Evolutionary conservation across 164 flowering plant genomes (phyloP), one percentile per base, ranked within the genome.

Genomic region (Dillenia suffruticosa): DNA sequence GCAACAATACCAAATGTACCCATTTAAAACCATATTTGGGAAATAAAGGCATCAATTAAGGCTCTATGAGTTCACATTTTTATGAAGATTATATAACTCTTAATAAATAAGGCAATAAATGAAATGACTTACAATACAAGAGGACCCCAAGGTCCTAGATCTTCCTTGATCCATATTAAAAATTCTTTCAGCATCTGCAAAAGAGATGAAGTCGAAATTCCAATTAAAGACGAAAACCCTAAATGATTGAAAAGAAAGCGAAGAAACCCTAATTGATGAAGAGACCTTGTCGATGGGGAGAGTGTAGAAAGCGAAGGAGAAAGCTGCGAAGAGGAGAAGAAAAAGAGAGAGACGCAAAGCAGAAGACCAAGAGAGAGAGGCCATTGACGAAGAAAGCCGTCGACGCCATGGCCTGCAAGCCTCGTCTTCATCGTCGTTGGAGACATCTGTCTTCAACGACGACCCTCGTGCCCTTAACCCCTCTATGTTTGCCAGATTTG

Each of bases 71-170:
- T 32, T 32, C 6, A 32, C 40, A 32, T 32, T 32, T 32, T 32
- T 32, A 5, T 32, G 7, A 4, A 32, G 40, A 32, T 32, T 32
- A 32, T 32, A 32, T 32, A 32, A 32, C 40, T 32, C 40, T 32
- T 32, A 32, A 5, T 32, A 32, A 32, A 32, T 32, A 32, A 32
- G 40, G 40, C 40, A 32, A 5, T 32, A 32, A 47, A 13, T 32
- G 6, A 10, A 9, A 44, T 40, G n/a, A 82, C 97, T 86, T 82
- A 90, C 97, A 90, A 72, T 24, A 82, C 90, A 64, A 90, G 74
- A 55, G 97, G 97, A 68, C 97, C 97, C 97, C 97, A 90, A 52
- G 88, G 82, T 24, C 97, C 97, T 68, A 86, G 89, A 71, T 86
- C 79, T 40, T 77, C 60, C 60, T 88, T 76, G 50, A 90, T 79